Conservation (phyloP, 176 grass and related monocot species). For the Aegilops sharonensis region DNA sequence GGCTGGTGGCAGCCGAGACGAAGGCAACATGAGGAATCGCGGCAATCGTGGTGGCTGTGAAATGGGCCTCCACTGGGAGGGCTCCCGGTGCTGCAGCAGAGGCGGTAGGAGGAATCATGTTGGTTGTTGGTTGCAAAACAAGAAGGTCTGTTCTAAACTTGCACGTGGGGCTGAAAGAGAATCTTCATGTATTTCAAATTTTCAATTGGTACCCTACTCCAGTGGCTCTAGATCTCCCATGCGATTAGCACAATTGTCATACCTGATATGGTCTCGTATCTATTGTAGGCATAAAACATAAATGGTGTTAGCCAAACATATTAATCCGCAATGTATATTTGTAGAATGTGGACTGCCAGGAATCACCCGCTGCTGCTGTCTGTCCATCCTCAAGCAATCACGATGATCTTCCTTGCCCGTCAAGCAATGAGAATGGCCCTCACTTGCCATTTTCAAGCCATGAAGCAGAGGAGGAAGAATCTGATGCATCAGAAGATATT, state of each 20-base stretch:
- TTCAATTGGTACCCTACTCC: not conserved
- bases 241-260: not conserved
- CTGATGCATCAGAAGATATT: conserved; percentile 57
- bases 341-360: conserved; percentile 42
- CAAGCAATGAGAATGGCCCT: conserved; percentile 41
- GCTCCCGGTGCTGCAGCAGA: no score
- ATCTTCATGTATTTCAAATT: conserved; percentile 7
- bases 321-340: conserved; percentile 32
- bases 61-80: no score
- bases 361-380: conserved; percentile 28
- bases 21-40: no score
- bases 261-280: not conserved
- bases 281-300: not conserved
- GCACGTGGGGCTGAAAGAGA: not conserved
- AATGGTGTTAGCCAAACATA: conserved; percentile 18
- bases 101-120: no score
- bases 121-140: not conserved
- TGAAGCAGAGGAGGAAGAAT: conserved; percentile 37
- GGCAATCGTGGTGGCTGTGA: no score
- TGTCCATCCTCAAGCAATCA: conserved; percentile 38
- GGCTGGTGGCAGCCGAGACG: no score
- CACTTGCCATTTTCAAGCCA: conserved; percentile 31
- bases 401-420: conserved; percentile 5
- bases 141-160: not conserved
- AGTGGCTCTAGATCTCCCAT: not conserved